A percentile compares a stretch with the other conserved stretches of the same genome.
phyloP scores from a whole-genome alignment of 2,329 filamentous ascomycete species.

The Nemania sp. region DNA sequence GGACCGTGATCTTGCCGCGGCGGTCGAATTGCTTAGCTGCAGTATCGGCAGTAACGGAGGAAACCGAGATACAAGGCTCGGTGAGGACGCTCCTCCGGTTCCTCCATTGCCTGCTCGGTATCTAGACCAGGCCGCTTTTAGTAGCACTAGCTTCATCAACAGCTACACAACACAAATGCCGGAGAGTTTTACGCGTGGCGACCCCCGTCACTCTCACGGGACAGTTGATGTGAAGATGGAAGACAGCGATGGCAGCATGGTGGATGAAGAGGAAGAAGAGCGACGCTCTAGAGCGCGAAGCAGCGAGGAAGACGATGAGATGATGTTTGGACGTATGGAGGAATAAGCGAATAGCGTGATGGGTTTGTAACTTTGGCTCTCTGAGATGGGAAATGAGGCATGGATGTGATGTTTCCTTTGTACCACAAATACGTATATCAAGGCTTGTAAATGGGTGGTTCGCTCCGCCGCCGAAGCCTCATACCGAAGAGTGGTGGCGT shows the following conservation, averaged over 20 bases:
- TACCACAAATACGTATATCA: slow-evolving; percentile 59
- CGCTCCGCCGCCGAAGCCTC: slow-evolving; percentile 73
- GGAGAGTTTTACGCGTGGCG: slow-evolving; percentile 74
- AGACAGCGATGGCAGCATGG: slow-evolving; percentile 71
- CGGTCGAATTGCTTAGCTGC: slow-evolving; percentile 89
- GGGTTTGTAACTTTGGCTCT: slow-evolving; percentile 36
- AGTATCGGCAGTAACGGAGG: slow-evolving; percentile 84
- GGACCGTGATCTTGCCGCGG: slow-evolving; percentile 88
- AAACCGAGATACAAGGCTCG: slow-evolving; percentile 72
- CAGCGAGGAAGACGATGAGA: slow-evolving; percentile 91
- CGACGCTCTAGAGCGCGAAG: slow-evolving; percentile 68
- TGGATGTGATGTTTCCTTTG: slow-evolving; percentile 61
- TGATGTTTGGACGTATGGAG: slow-evolving; percentile 97
- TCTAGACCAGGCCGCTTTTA: slow-evolving; percentile 70
- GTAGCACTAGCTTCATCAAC: slow-evolving; percentile 72
- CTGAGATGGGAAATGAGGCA: slow-evolving; percentile 50
- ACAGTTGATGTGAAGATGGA: slow-evolving; percentile 75
- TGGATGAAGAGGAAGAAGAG: slow-evolving; percentile 74
- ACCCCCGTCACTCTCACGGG: slow-evolving; percentile 62
- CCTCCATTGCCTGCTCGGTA: slow-evolving; percentile 87
- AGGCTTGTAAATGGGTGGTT: slow-evolving; percentile 64
- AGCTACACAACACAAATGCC: slow-evolving; percentile 70
- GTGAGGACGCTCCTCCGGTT: slow-evolving; percentile 84
- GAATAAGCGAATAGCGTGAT: slow-evolving; percentile 65
- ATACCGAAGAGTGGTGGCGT: slow-evolving; percentile 73